Evolutionary conservation across 371 early-diverging fungal genomes (phyloP).

Genomic region (Apophysomyces variabilis): DNA sequence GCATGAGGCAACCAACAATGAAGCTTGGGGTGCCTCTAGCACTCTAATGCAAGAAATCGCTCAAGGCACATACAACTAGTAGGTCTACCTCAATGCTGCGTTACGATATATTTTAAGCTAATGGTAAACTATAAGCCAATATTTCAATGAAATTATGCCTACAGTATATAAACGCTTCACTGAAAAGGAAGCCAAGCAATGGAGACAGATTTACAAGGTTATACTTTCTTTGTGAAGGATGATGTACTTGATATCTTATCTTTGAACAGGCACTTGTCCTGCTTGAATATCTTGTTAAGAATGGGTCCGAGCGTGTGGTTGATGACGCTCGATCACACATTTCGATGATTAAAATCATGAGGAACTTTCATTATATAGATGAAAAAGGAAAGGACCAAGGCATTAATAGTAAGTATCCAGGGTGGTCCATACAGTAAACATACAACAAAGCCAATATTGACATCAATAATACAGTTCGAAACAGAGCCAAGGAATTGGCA

Average conservation of each 20-base stretch:
- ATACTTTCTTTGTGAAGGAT: neutral
- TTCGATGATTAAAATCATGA: conserved; percentile 84
- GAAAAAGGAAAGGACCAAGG: conserved; percentile 97
- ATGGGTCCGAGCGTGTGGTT: conserved; percentile 92
- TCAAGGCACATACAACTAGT: conserved; percentile 83
- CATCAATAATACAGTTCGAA: conserved; percentile 66
- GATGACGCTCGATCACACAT: conserved; percentile 84
- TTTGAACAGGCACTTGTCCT: conserved; percentile 78
- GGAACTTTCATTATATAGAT: conserved; percentile 84
- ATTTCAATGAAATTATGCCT: conserved; percentile 94
- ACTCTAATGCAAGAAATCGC: conserved; percentile 92
- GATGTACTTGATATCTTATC: neutral
- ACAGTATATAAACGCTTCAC: conserved; percentile 86
- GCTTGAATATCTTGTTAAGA: conserved; percentile 92
- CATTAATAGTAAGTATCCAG: conserved; percentile 75
- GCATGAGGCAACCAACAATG: conserved; percentile 83
- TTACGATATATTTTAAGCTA: neutral
- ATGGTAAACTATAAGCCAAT: conserved; percentile 59
- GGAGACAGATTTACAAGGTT: conserved; percentile 96
- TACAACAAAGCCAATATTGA: neutral
- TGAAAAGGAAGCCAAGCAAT: conserved; percentile 82
- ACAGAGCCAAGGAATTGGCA: conserved; percentile 88
- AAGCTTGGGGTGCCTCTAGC: conserved; percentile 92
- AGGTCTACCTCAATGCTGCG: conserved; percentile 24
- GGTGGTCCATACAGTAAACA: neutral